A percentile compares a stretch with the other conserved stretches of the same genome.
Conservation (phyloP, 2,329 filamentous ascomycete species). For the Beauveria brongniartii region DNA sequence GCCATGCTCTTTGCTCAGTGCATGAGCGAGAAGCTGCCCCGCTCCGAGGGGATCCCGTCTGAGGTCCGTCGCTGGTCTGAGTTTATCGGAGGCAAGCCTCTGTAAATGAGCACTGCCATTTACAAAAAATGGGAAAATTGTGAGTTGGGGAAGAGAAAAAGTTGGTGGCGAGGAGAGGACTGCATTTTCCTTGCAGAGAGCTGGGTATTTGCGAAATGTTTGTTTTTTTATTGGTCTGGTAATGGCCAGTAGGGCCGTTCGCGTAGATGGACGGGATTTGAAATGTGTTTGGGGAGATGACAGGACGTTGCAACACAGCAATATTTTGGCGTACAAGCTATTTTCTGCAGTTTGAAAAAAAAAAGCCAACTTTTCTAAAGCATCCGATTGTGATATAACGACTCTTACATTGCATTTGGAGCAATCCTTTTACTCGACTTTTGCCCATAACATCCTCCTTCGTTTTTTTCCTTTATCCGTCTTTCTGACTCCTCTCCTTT, state of each 20-base stretch:
- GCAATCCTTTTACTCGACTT: rapidly evolving
- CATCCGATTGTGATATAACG: background rate
- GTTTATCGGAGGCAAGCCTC: slow-evolving; percentile 80
- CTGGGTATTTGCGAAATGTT: background rate
- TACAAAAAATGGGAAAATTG: background rate
- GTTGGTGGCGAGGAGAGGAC: background rate
- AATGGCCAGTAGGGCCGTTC: background rate
- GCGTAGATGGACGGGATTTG: background rate
- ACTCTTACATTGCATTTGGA: too few species aligned
- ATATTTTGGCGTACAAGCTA: background rate
- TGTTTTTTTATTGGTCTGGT: background rate
- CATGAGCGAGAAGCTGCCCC: slow-evolving; percentile 93
- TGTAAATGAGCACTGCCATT: slow-evolving; percentile 40
- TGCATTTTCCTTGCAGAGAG: background rate
- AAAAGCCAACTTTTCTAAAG: background rate
- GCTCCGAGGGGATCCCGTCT: slow-evolving; percentile 75
- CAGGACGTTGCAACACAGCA: background rate
- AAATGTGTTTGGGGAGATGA: background rate
- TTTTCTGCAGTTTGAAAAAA: background rate
- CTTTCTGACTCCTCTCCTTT: too few species aligned
- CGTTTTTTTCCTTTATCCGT: too few species aligned
- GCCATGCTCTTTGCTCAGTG: slow-evolving; percentile 93
- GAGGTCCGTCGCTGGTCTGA: slow-evolving; percentile 95
- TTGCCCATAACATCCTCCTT: too few species aligned
- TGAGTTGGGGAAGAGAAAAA: background rate